Percentiles rank a stretch among this genome's conserved stretches.
Evolutionary conservation across 768 basidiomycete species (phyloP).

Genomic region (Pisolithus marmoratus): DNA sequence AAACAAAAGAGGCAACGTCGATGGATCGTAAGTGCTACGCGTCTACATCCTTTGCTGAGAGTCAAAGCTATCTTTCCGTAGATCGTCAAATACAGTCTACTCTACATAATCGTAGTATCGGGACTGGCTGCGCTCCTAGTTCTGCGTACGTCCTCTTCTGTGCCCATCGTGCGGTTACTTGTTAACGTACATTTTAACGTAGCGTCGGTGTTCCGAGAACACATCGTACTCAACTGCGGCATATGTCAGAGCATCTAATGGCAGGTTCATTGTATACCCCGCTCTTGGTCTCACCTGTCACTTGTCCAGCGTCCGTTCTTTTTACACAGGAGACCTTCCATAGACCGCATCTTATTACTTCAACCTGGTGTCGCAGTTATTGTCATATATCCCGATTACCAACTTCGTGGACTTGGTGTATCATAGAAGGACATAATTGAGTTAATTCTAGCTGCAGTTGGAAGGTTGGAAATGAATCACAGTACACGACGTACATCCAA

Average conservation of each 20-base stretch:
- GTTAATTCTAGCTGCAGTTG: conserved; percentile 3
- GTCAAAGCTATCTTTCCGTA: conserved; percentile 18
- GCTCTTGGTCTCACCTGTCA: conserved; percentile 9
- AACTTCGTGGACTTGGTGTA: conserved; percentile 22
- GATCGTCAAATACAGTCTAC: conserved; percentile 80
- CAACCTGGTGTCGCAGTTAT: conserved; percentile 17
- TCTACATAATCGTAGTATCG: conserved; percentile 74
- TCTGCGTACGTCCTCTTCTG: conserved; percentile 53
- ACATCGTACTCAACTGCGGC: conserved; percentile 72
- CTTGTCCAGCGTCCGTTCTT: conserved; percentile 1
- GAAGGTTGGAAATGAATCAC: not conserved
- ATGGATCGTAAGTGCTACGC: conserved; percentile 63
- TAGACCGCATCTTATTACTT: conserved; percentile 13
- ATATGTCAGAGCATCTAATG: conserved; percentile 82
- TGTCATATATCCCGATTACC: conserved; percentile 20
- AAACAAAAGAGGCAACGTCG: conserved; percentile 90
- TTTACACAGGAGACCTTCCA: not conserved
- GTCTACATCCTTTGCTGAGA: not conserved
- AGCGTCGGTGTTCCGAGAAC: conserved; percentile 80
- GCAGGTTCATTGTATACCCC: conserved; percentile 13
- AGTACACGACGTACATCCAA: too few relatives aligned
- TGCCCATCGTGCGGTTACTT: conserved; percentile 2
- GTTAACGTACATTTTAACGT: conserved; percentile 13
- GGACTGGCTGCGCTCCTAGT: conserved; percentile 77
- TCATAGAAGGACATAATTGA: conserved; percentile 19